phyloP scores from a whole-genome alignment of 768 basidiomycete species.

The Lactifluus echinatus region DNA sequence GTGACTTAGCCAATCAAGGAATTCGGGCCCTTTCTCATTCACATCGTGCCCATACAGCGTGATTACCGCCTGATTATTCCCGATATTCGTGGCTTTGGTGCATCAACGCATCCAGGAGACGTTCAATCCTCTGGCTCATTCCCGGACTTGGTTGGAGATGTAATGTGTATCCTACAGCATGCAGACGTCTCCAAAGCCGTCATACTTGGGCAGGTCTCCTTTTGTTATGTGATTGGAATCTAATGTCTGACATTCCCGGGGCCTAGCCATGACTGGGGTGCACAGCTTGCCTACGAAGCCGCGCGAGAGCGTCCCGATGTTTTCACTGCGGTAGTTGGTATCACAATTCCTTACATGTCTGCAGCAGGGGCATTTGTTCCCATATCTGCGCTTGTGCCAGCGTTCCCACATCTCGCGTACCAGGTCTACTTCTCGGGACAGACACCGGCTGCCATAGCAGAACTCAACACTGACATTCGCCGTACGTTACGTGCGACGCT shows the following conservation, averaged over 20 bases:
- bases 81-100: slow-evolving; percentile 62
- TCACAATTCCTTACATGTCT: slow-evolving; percentile 57
- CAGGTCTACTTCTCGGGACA: slow-evolving; percentile 45
- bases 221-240: neutral
- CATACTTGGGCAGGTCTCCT: slow-evolving; percentile 50
- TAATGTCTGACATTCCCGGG: neutral
- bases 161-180: slow-evolving; percentile 51
- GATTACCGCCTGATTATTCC: slow-evolving; percentile 56
- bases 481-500: slow-evolving; percentile 50
- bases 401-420: slow-evolving; percentile 50
- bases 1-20: slow-evolving; percentile 26
- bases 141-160: slow-evolving; percentile 51
- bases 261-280: slow-evolving; percentile 68
- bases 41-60: slow-evolving; percentile 28
- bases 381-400: slow-evolving; percentile 32
- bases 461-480: slow-evolving; percentile 48
- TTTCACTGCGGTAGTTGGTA: slow-evolving; percentile 50
- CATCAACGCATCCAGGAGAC: slow-evolving; percentile 58
- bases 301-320: slow-evolving; percentile 60
- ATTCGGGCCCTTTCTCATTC: neutral
- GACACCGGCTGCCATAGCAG: slow-evolving; percentile 39
- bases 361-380: slow-evolving; percentile 39
- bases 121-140: slow-evolving; percentile 48
- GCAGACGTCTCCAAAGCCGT: slow-evolving; percentile 41
- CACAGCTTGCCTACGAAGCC: slow-evolving; percentile 57